Percentiles rank a stretch among this genome's conserved stretches.
Conservation (phyloP, 805 yeast species). For the Metschnikowia anglica region DNA sequence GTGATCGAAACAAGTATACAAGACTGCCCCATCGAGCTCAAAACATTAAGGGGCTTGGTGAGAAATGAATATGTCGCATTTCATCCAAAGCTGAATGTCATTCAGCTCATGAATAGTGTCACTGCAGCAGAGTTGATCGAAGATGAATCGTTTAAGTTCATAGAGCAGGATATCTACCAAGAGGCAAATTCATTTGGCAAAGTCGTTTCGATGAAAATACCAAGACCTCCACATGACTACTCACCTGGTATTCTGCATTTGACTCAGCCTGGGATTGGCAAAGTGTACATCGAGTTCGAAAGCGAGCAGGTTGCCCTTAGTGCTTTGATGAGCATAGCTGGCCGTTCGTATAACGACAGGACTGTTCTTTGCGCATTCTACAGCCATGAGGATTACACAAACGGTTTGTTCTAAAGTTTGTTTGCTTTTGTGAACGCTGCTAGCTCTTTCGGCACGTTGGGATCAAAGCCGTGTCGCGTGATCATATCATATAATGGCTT, state of each 20-base stretch:
- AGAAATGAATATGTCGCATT: slow-evolving; percentile 35
- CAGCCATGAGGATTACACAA: slow-evolving; percentile 58
- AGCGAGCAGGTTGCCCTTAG: slow-evolving; percentile 48
- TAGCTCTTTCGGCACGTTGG: slow-evolving; percentile 36
- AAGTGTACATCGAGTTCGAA: slow-evolving; percentile 65
- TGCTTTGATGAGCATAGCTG: slow-evolving; percentile 63
- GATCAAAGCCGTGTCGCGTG: slow-evolving; percentile 62
- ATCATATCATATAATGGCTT: slow-evolving; percentile 60
- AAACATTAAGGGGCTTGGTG: slow-evolving; percentile 38
- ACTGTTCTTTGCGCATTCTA: slow-evolving; percentile 63
- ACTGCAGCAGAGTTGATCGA: slow-evolving; percentile 62
- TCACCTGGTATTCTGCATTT: slow-evolving; percentile 40
- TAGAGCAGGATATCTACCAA: slow-evolving; percentile 50
- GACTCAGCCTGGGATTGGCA: slow-evolving; percentile 63
- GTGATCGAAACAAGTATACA: slow-evolving; percentile 33
- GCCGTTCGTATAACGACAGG: slow-evolving; percentile 66
- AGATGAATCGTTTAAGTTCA: slow-evolving; percentile 46
- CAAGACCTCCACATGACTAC: slow-evolving; percentile 56
- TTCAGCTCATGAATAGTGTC: slow-evolving; percentile 66
- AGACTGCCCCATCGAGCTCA: slow-evolving; percentile 36
- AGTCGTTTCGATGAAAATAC: slow-evolving; percentile 56
- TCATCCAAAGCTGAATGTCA: slow-evolving; percentile 48
- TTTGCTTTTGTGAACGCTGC: slow-evolving; percentile 19
- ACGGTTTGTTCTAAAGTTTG: slow-evolving; percentile 28
- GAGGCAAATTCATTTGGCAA: slow-evolving; percentile 54